Conservation (phyloP, 2,329 filamentous ascomycete species). For the Akanthomyces dipterigenus region DNA sequence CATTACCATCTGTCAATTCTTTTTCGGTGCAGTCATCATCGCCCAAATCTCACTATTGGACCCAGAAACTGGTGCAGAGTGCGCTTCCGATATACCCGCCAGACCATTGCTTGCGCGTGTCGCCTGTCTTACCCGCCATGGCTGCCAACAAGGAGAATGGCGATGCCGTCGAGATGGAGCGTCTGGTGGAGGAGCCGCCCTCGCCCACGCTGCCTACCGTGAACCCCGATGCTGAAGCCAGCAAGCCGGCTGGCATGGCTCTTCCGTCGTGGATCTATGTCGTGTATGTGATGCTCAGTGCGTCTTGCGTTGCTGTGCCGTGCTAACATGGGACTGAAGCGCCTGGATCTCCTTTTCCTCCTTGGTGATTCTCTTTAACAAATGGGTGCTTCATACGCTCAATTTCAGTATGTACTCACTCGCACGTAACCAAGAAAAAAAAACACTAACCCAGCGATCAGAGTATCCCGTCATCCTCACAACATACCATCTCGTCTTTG, state of each 20-base stretch:
- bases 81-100: not conserved
- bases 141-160: not conserved
- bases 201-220: conserved; percentile 6
- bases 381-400: conserved; percentile 77
- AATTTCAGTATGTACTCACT: conserved; percentile 46
- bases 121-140: not conserved
- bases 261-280: conserved; percentile 6
- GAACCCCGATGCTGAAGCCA: not conserved
- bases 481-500: conserved; percentile 92
- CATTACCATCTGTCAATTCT: not conserved
- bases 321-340: not conserved
- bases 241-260: not conserved
- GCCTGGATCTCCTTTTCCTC: conserved; percentile 79
- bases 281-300: not conserved
- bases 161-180: conserved; percentile 6
- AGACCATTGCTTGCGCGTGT: not conserved
- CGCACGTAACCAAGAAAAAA: not conserved
- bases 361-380: conserved; percentile 90
- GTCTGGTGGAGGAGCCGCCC: not conserved
- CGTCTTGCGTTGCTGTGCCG: not conserved
- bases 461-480: conserved; percentile 75
- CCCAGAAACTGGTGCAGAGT: not conserved
- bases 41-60: not conserved
- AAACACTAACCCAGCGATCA: conserved; percentile 24
- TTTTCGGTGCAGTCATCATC: not conserved